These are phyloP conservation scores for Teunomyces panamensis DNA, from an alignment of 805 yeast species.

Conservation along the genomic window DNA sequence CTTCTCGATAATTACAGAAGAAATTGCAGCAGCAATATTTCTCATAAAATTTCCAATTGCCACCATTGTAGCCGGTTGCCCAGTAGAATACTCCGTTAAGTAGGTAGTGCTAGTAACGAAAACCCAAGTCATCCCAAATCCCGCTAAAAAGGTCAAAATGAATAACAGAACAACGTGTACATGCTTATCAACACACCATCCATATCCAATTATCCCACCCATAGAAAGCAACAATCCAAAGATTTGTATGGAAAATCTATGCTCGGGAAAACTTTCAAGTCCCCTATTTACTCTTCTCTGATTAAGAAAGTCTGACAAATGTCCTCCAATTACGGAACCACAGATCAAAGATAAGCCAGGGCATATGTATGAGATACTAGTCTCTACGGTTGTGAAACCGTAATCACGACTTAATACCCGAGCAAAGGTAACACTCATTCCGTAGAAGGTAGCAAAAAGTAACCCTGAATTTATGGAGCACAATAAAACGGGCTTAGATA, in stretches of 20 bases:
- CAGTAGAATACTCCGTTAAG: conserved; percentile 47
- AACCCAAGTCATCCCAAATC: conserved; percentile 57
- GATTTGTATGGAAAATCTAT: conserved; percentile 42
- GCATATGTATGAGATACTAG: conserved; percentile 48
- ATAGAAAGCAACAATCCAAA: conserved; percentile 43
- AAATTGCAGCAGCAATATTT: conserved; percentile 52
- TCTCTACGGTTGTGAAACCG: conserved; percentile 29
- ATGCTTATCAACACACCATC: conserved; percentile 47
- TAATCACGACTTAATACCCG: conserved; percentile 37
- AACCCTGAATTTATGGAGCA: conserved; percentile 48
- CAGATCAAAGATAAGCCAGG: conserved; percentile 49
- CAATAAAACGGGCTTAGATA: conserved; percentile 42
- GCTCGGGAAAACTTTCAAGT: conserved; percentile 41
- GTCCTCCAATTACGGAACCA: conserved; percentile 51
- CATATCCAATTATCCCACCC: conserved; percentile 48
- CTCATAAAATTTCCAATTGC: conserved; percentile 54
- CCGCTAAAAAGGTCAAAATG: conserved; percentile 43
- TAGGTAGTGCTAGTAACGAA: conserved; percentile 53
- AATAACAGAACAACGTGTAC: conserved; percentile 39
- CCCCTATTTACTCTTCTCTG: conserved; percentile 22
- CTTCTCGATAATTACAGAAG: conserved; percentile 45
- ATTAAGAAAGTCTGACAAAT: conserved; percentile 41
- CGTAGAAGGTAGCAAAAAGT: conserved; percentile 55
- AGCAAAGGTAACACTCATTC: conserved; percentile 49
- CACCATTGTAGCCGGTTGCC: conserved; percentile 51